Conservation (phyloP, 129 eudicot genomes). For the Pseudognaphalium luteoalbum region DNA sequence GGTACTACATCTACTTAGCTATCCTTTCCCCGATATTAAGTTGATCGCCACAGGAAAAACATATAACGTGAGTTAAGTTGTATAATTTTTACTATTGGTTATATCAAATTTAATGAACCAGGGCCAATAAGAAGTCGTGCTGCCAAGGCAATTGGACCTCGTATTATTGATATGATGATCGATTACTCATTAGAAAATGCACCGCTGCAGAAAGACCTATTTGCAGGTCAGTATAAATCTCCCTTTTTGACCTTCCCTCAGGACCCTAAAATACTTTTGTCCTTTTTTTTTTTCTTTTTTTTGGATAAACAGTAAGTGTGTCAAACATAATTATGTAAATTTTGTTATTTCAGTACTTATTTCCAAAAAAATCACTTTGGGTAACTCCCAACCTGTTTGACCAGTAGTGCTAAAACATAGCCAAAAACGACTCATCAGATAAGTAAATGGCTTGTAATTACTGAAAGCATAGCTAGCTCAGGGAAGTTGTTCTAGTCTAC, state of each 20-base stretch:
- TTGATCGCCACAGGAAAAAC: not conserved
- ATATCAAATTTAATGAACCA: constrained; percentile 21
- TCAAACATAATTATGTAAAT: too few relatives aligned
- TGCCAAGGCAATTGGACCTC: constrained; percentile 57
- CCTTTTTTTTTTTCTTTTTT: too few relatives aligned
- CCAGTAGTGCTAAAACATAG: too few relatives aligned
- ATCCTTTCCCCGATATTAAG: not conserved
- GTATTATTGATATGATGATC: constrained; percentile 54
- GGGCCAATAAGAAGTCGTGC: constrained; percentile 89
- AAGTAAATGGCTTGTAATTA: too few relatives aligned
- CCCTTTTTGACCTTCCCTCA: not conserved
- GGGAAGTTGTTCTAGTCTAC: too few relatives aligned
- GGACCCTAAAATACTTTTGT: too few relatives aligned
- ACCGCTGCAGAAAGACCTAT: constrained; percentile 6
- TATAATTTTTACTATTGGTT: not conserved
- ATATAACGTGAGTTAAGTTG: not conserved
- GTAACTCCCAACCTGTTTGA: too few relatives aligned
- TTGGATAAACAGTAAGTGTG: too few relatives aligned
- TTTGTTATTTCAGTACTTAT: too few relatives aligned
- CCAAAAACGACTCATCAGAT: too few relatives aligned
- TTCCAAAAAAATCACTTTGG: too few relatives aligned
- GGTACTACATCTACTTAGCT: not conserved
- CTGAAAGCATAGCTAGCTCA: too few relatives aligned
- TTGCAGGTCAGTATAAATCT: not conserved
- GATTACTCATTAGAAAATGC: constrained; percentile 50